Evolutionary conservation across 805 yeast species (phyloP), one percentile per base, ranked within the genome.

Genomic region (Candida krabiensis): DNA sequence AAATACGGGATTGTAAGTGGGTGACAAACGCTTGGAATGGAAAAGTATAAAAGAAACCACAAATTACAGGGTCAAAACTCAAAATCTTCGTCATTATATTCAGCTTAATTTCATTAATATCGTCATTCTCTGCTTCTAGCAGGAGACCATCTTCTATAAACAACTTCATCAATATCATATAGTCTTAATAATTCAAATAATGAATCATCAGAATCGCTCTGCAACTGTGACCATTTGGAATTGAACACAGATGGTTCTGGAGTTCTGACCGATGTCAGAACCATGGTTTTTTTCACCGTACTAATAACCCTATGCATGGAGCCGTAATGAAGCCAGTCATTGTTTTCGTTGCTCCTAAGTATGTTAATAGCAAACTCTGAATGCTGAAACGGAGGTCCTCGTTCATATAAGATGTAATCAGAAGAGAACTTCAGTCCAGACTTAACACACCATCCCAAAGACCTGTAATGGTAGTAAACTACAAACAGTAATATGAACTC

Each of bases 301-400:
- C 95, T 85, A 30, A 87, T 77, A 1, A 93, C 96, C 41, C 99
- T 75, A 31, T 83, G 80, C 18, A 79, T 59, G 2, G 88, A 73
- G 3, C 87, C 79, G 36, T 77, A 69, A 78, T 90, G 83, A 56
- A 69, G 71, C 74, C 77, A 79, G 41, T 5, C 30, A 14, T 38
- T 39, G 2, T 5, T 33, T 4, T 40, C 21, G 16, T 32, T 18
- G 15, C 41, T 47, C 12, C 48, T 41, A 9, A 53, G 23, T 5
- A 59, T 44, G 17, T 40, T 50, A 9, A 85, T 66, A 31, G 91
- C 86, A 59, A 78, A 86, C 56, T 89, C 96, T 0, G 99, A 97
- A 58, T 93, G 99, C 35, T 83, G 79, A 58, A 90, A 88, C 2
- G 97, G 97, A 7, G 98, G 99, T 0, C 99, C 99, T 41, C 91